phyloP scores from a whole-genome alignment of 176 grass and related monocot species.

The Musa schizocarpa region DNA sequence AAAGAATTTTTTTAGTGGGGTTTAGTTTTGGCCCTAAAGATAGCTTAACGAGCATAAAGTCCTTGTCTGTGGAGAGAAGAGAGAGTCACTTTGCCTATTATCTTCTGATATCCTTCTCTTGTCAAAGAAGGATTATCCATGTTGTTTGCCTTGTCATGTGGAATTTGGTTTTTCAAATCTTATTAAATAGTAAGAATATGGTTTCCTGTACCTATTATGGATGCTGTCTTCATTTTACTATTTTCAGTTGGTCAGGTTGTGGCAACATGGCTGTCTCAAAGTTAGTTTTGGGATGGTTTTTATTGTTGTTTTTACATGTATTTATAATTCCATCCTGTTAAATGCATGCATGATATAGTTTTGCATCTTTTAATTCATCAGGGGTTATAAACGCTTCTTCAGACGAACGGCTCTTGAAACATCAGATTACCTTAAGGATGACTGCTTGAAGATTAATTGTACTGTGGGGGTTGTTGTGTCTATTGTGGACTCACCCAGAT shows the following conservation, averaged over 20 bases:
- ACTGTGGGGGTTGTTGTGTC: conserved; percentile 12
- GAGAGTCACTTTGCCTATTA: background rate
- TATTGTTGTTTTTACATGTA: background rate
- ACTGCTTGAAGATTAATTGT: conserved; percentile 12
- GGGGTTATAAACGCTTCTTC: conserved; percentile 16
- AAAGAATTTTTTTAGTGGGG: too few species aligned
- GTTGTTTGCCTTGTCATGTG: background rate
- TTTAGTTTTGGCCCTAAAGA: too few species aligned
- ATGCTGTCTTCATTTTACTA: background rate
- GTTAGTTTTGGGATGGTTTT: background rate
- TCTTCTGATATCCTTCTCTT: background rate
- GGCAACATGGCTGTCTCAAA: background rate
- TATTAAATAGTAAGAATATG: background rate
- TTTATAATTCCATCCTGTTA: background rate
- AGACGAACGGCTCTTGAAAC: conserved; percentile 13
- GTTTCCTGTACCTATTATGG: background rate
- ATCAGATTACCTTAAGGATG: conserved; percentile 14
- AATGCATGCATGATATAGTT: background rate
- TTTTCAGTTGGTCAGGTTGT: background rate
- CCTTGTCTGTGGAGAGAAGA: background rate
- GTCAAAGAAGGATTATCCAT: background rate
- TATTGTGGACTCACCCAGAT: background rate
- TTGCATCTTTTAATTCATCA: background rate
- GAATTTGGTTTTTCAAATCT: background rate
- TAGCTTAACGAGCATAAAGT: background rate